These are phyloP conservation scores for Quercus rubra DNA, from an alignment of 306 rosid species.

Conservation along the genomic window DNA sequence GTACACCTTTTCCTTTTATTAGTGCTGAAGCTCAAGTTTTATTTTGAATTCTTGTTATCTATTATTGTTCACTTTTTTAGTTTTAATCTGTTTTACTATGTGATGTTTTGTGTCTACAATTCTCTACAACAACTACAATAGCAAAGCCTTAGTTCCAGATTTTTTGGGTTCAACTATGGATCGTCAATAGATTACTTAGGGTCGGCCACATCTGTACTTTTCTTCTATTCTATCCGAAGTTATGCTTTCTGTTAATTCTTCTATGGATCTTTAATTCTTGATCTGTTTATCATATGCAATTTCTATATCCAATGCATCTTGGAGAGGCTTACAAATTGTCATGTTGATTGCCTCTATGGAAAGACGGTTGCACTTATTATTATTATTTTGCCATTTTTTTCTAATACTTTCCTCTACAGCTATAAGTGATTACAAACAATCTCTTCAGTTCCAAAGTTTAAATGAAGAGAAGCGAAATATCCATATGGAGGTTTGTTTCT, in stretches of 20 bases:
- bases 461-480: conserved; percentile 96
- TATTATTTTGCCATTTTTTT: conserved; percentile 13
- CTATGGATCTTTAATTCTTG: not conserved
- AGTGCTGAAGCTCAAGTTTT: not conserved
- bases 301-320: not conserved
- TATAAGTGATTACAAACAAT: conserved; percentile 86
- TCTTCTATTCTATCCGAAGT: too few relatives aligned
- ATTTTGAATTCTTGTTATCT: not conserved
- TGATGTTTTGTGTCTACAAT: not conserved
- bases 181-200: too few relatives aligned
- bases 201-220: too few relatives aligned
- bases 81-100: not conserved
- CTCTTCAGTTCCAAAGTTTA: conserved; percentile 91
- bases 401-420: conserved; percentile 43
- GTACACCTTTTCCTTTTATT: not conserved
- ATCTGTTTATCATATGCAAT: not conserved
- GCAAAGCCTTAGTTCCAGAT: too few relatives aligned
- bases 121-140: too few relatives aligned
- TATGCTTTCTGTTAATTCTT: not conserved
- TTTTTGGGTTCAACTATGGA: too few relatives aligned
- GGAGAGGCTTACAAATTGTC: not conserved
- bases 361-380: not conserved
- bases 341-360: conserved; percentile 5
- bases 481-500: conserved; percentile 63
- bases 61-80: not conserved